These are phyloP conservation scores for Ophiostoma triangulosporum DNA, from an alignment of 2,329 filamentous ascomycete genomes.

Conservation along the genomic window DNA sequence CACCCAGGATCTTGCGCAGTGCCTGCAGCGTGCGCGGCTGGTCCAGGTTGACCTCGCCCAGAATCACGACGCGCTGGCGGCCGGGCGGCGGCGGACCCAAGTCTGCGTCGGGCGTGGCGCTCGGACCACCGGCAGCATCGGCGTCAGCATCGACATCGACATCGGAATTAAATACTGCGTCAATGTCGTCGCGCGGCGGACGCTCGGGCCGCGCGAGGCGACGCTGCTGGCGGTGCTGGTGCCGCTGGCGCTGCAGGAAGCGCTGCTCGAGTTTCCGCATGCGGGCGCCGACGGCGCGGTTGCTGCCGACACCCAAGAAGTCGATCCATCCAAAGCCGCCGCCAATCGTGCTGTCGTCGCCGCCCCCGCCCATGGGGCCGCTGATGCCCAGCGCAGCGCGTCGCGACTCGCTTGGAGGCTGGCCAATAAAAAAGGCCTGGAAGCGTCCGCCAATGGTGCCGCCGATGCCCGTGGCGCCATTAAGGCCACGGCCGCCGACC, in stretches of 20 bases:
- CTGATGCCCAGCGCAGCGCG: constrained; percentile 63
- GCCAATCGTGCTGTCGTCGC: constrained; percentile 46
- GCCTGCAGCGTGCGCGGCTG: constrained; percentile 69
- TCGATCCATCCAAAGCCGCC: constrained; percentile 95
- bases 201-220: background rate
- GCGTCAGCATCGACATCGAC: constrained; percentile 9
- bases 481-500: constrained; percentile 53
- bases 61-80: constrained; percentile 51
- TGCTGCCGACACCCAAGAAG: constrained; percentile 82
- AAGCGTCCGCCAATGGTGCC: constrained; percentile 89
- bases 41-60: constrained; percentile 81
- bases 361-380: constrained; percentile 40
- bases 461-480: constrained; percentile 69
- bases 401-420: constrained; percentile 80
- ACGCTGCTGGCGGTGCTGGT: constrained; percentile 13
- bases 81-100: constrained; percentile 16
- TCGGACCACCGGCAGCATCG: background rate
- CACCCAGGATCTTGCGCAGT: constrained; percentile 60
- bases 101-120: background rate
- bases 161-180: background rate
- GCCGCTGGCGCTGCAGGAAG: constrained; percentile 35
- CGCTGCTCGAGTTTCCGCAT: constrained; percentile 72
- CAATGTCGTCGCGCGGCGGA: background rate
- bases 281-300: constrained; percentile 64
- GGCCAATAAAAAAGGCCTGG: constrained; percentile 77